phyloP scores from a whole-genome alignment of 2,329 filamentous ascomycete genomes.

The Diaporthe sp. region DNA sequence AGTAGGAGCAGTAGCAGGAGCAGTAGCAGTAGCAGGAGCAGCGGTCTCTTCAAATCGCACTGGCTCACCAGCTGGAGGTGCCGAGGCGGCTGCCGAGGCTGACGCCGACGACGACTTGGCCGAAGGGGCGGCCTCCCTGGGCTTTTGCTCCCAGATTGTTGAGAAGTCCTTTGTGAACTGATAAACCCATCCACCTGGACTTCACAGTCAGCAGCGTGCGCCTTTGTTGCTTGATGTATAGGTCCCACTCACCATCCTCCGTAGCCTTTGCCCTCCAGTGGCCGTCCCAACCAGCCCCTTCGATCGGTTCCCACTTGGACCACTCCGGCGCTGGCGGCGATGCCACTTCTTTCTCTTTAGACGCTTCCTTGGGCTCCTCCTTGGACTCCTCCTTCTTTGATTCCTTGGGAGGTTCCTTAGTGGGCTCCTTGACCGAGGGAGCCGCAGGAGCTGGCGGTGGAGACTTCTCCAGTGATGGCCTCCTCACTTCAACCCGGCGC shows the following conservation, averaged over 20 bases:
- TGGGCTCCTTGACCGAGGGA: background rate
- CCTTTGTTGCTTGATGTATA: background rate
- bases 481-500: background rate
- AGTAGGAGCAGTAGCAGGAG: background rate
- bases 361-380: background rate
- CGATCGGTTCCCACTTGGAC: slow-evolving; percentile 30
- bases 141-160: slow-evolving; percentile 31
- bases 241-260: background rate
- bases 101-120: slow-evolving; percentile 7
- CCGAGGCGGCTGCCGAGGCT: slow-evolving; percentile 2
- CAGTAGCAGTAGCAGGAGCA: background rate
- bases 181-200: slow-evolving; percentile 30
- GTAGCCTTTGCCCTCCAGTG: slow-evolving; percentile 29
- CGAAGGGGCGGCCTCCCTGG: background rate
- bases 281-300: slow-evolving; percentile 26
- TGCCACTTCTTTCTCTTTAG: background rate
- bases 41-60: slow-evolving; percentile 20
- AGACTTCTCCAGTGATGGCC: slow-evolving; percentile 3
- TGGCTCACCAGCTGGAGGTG: slow-evolving; percentile 28
- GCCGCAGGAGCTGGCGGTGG: background rate
- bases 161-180: slow-evolving; percentile 31
- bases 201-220: background rate
- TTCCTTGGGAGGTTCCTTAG: slow-evolving; percentile 15
- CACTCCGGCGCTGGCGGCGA: slow-evolving; percentile 14
- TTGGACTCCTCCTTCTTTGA: background rate